A percentile compares a stretch with the other conserved stretches of the same genome.
Conservation (phyloP, 495 filamentous ascomycete genomes). For the Astrocystis sublimbata region DNA sequence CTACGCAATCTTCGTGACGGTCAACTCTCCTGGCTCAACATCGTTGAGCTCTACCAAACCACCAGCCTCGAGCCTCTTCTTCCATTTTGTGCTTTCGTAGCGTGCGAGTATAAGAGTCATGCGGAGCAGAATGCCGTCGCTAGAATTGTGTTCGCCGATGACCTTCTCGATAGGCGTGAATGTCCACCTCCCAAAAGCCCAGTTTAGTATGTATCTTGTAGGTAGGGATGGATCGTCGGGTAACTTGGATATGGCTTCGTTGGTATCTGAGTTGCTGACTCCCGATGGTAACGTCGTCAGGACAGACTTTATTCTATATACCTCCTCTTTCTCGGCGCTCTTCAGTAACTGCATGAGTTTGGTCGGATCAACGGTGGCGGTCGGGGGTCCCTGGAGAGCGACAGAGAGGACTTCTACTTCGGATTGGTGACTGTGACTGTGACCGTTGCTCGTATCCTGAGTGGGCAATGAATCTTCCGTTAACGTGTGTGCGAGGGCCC, state of each 20-base stretch:
- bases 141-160: constrained; percentile 48
- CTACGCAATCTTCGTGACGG: constrained; percentile 47
- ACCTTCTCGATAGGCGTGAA: constrained; percentile 62
- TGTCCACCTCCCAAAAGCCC: constrained; percentile 96
- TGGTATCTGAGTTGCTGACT: constrained; percentile 63
- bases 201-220: constrained; percentile 81
- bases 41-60: constrained; percentile 57
- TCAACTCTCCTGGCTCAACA: constrained; percentile 38
- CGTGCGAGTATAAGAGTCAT: constrained; percentile 85
- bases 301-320: constrained; percentile 94
- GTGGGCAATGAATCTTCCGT: constrained; percentile 35
- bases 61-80: constrained; percentile 71
- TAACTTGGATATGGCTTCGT: constrained; percentile 19
- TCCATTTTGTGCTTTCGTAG: constrained; percentile 87
- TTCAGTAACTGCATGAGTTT: constrained; percentile 68
- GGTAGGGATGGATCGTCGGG: constrained; percentile 12
- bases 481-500: constrained; percentile 66
- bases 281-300: constrained; percentile 55
- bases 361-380: constrained; percentile 57
- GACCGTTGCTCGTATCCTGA: constrained; percentile 28
- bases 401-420: constrained; percentile 91
- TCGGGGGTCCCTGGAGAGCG: constrained; percentile 49
- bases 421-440: constrained; percentile 63
- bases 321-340: constrained; percentile 79
- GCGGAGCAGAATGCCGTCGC: constrained; percentile 55